Evolutionary conservation across 306 rosid genomes (phyloP).

Genomic region (Quercus gilva): DNA sequence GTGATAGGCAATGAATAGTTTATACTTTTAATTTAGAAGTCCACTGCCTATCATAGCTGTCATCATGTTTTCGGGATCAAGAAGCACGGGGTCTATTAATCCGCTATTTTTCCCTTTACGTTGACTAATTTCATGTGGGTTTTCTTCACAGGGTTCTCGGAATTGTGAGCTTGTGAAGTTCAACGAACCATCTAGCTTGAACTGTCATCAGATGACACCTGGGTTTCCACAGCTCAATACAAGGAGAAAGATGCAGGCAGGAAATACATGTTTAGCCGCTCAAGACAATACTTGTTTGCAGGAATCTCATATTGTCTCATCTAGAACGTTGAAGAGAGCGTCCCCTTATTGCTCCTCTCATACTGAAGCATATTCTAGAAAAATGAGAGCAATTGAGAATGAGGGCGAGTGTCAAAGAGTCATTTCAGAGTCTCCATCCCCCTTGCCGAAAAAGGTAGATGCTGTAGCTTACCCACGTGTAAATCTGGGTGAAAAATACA

Average conservation of each 20-base stretch:
- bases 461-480: constrained; percentile 63
- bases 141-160: constrained; percentile 33
- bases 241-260: constrained; percentile 13
- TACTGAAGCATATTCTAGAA: constrained; percentile 45
- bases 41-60: background rate
- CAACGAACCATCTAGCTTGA: constrained; percentile 24
- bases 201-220: constrained; percentile 15
- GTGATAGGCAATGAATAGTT: background rate
- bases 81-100: background rate
- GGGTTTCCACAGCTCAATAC: constrained; percentile 25
- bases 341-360: constrained; percentile 36
- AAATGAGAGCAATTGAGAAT: constrained; percentile 45
- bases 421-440: constrained; percentile 21
- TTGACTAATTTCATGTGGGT: constrained; percentile 16
- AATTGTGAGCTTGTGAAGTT: constrained; percentile 26
- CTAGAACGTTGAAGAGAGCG: constrained; percentile 53
- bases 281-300: constrained; percentile 30
- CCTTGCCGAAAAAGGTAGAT: constrained; percentile 63
- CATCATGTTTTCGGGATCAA: background rate
- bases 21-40: background rate
- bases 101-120: constrained; percentile 14
- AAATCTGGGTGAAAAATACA: constrained; percentile 58
- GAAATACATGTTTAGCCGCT: constrained; percentile 27
- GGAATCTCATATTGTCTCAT: constrained; percentile 41
- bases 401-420: constrained; percentile 30